Evolutionary conservation across 2,329 filamentous ascomycete species (phyloP).

Genomic region (Aspergillus novoparasiticus): DNA sequence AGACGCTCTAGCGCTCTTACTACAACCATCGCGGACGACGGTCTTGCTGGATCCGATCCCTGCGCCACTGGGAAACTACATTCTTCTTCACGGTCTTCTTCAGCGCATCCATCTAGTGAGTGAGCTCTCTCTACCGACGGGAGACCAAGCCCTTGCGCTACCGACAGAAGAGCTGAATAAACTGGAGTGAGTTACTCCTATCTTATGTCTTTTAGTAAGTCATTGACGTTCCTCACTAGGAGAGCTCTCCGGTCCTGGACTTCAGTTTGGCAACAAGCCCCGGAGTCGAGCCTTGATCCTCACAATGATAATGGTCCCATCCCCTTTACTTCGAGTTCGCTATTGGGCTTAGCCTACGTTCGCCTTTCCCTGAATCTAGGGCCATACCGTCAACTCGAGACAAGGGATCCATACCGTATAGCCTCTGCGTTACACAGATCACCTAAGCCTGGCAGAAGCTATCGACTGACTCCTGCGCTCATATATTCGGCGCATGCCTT

Average conservation of each 20-base stretch:
- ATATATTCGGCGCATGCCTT: slow-evolving; percentile 70
- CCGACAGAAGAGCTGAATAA: slow-evolving; percentile 39
- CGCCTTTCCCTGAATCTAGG: slow-evolving; percentile 53
- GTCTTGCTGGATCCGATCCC: slow-evolving; percentile 35
- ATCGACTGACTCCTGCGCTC: slow-evolving; percentile 64
- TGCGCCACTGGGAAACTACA: slow-evolving; percentile 66
- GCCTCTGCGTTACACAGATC: slow-evolving; percentile 63
- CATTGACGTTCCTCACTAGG: slow-evolving; percentile 17
- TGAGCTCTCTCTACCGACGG: slow-evolving; percentile 35
- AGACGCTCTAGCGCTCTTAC: slow-evolving; percentile 34
- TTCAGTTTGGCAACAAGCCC: slow-evolving; percentile 39
- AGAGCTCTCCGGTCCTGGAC: slow-evolving; percentile 40
- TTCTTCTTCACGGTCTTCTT: slow-evolving; percentile 70
- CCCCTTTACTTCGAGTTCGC: slow-evolving; percentile 36
- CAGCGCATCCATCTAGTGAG: slow-evolving; percentile 61
- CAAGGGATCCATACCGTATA: slow-evolving; percentile 64
- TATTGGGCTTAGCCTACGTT: slow-evolving; percentile 36
- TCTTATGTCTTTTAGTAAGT: not conserved
- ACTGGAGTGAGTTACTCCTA: slow-evolving; percentile 29
- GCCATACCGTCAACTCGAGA: slow-evolving; percentile 65
- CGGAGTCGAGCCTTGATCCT: slow-evolving; percentile 38
- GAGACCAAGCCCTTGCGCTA: slow-evolving; percentile 32
- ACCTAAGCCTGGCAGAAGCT: slow-evolving; percentile 60
- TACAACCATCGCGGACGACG: slow-evolving; percentile 32
- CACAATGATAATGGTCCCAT: slow-evolving; percentile 38